Percentiles rank a stretch among this genome's conserved stretches.
Conservation (phyloP, 495 filamentous ascomycete genomes). For the Stereocaulon alpinum region DNA sequence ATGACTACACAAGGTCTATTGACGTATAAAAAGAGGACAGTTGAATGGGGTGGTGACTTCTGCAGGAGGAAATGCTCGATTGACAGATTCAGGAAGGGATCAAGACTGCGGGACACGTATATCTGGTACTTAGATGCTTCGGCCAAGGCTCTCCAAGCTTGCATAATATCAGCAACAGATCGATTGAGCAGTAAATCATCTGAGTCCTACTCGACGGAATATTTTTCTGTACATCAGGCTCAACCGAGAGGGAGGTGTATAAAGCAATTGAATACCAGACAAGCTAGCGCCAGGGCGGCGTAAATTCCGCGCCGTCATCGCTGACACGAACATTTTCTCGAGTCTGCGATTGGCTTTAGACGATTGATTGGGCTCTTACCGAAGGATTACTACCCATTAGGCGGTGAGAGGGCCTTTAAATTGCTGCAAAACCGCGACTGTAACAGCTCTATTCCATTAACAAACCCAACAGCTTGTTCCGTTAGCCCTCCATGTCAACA, state of each 20-base stretch:
- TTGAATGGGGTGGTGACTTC: constrained; percentile 56
- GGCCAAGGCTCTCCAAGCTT: constrained; percentile 8
- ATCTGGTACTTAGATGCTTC: constrained; percentile 47
- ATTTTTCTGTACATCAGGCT: too few relatives aligned
- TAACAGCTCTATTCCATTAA: background rate
- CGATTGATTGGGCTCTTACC: too few relatives aligned
- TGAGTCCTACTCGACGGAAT: too few relatives aligned
- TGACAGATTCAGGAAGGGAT: constrained; percentile 90
- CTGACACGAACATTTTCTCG: background rate
- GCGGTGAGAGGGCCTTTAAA: background rate
- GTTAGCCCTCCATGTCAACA: constrained; percentile 59
- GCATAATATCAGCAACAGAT: background rate
- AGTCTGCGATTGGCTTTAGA: background rate
- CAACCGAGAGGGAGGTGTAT: too few relatives aligned
- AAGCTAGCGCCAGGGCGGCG: background rate
- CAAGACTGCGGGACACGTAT: constrained; percentile 61
- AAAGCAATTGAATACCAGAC: too few relatives aligned
- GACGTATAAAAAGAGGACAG: constrained; percentile 74
- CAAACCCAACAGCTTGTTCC: background rate
- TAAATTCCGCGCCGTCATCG: background rate
- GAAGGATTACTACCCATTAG: background rate
- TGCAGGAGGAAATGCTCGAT: constrained; percentile 85
- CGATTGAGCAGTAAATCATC: too few relatives aligned
- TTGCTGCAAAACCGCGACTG: background rate
- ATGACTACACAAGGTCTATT: constrained; percentile 82